A percentile compares a stretch with the other conserved stretches of the same genome.
Evolutionary conservation across 2,329 filamentous ascomycete genomes (phyloP).

Genomic region (Microdochium paspali): DNA sequence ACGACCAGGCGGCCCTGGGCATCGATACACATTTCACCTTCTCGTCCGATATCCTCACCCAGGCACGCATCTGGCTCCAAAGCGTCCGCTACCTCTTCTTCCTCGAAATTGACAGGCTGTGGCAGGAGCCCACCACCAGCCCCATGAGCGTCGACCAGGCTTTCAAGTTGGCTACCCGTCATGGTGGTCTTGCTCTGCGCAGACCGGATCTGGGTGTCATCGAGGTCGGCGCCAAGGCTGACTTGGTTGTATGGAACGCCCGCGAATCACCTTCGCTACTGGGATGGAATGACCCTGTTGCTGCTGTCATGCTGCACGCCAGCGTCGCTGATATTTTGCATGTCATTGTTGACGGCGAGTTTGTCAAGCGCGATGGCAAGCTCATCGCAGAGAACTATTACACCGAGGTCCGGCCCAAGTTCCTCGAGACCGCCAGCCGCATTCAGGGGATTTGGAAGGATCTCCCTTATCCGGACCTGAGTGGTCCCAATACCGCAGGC

Average conservation of each 20-base stretch:
- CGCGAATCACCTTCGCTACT: slow-evolving; percentile 33
- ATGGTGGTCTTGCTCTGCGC: slow-evolving; percentile 40
- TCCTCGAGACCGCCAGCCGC: slow-evolving; percentile 22
- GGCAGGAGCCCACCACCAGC: slow-evolving; percentile 33
- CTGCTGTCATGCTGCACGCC: slow-evolving; percentile 45
- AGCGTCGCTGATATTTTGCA: slow-evolving; percentile 40
- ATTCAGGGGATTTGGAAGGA: slow-evolving; percentile 17
- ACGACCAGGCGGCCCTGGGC: slow-evolving; percentile 42
- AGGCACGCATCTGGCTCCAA: slow-evolving; percentile 47
- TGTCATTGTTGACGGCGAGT: slow-evolving; percentile 39
- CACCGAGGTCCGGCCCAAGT: slow-evolving; percentile 15
- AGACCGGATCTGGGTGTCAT: slow-evolving; percentile 41
- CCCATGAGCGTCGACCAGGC: slow-evolving; percentile 45
- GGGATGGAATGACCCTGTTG: slow-evolving; percentile 45
- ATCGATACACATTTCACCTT: slow-evolving; percentile 46
- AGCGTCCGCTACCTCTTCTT: slow-evolving; percentile 27
- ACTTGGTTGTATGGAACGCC: slow-evolving; percentile 43
- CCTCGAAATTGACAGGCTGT: slow-evolving; percentile 24
- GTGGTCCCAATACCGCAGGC: slow-evolving; percentile 13
- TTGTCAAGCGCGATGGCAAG: slow-evolving; percentile 33
- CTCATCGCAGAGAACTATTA: slow-evolving; percentile 16
- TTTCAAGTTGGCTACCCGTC: slow-evolving; percentile 43
- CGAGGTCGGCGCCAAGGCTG: slow-evolving; percentile 38
- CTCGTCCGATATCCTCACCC: slow-evolving; percentile 37
- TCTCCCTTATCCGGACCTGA: slow-evolving; percentile 14